phyloP scores from a whole-genome alignment of 441 rosid species.

The Hura crepitans region DNA sequence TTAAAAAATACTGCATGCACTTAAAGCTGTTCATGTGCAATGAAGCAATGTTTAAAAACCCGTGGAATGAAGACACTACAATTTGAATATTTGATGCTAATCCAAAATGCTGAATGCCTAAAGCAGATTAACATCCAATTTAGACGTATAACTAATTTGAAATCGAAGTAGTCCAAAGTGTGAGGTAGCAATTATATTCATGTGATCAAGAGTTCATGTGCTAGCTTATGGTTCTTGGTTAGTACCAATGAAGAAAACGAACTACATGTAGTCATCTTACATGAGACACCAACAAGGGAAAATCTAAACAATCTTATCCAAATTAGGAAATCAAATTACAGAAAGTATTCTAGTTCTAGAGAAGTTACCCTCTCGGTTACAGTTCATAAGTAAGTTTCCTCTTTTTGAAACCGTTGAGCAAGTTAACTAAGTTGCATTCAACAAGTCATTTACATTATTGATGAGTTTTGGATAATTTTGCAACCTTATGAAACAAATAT shows the following conservation, averaged over 20 bases:
- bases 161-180: not conserved
- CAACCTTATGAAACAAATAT: not conserved
- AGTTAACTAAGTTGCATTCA: not conserved
- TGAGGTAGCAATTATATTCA: not conserved
- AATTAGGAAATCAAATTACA: not conserved
- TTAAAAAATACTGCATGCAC: not conserved
- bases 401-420: not conserved
- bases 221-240: not conserved
- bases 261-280: not conserved
- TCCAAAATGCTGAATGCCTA: not conserved
- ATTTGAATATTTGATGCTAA: slow-evolving; percentile 4
- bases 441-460: not conserved
- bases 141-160: not conserved
- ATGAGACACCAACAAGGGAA: not conserved
- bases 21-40: not conserved
- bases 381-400: not conserved
- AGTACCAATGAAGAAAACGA: not conserved
- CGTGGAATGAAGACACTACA: not conserved
- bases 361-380: not conserved
- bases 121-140: not conserved
- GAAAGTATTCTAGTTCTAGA: not conserved
- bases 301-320: not conserved
- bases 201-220: not conserved
- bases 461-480: not conserved
- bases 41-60: not conserved